Percentiles rank a stretch among this genome's conserved stretches.
phyloP scores from a whole-genome alignment of 441 rosid genomes.

The Manihot esculenta region DNA sequence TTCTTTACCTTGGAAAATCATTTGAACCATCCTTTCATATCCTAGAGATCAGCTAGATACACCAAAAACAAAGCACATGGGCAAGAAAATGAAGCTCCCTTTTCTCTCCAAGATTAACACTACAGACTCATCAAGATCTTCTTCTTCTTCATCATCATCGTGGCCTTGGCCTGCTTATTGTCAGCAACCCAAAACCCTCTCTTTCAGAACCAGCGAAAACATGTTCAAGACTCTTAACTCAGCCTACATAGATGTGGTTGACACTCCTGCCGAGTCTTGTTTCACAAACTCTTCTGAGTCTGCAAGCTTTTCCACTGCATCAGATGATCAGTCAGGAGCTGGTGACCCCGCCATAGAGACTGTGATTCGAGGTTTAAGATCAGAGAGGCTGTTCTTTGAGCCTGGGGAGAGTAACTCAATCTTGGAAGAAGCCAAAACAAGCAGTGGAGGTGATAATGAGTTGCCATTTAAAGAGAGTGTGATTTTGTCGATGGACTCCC shows the following conservation, averaged over 20 bases:
- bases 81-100: slow-evolving; percentile 50
- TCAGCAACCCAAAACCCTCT: slow-evolving; percentile 68
- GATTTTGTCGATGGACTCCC: slow-evolving; percentile 58
- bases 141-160: slow-evolving; percentile 20
- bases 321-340: slow-evolving; percentile 29
- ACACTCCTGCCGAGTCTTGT: slow-evolving; percentile 24
- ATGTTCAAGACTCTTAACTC: slow-evolving; percentile 48
- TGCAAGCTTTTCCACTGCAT: slow-evolving; percentile 34
- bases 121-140: neutral
- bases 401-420: slow-evolving; percentile 65
- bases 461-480: slow-evolving; percentile 42
- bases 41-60: neutral
- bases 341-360: slow-evolving; percentile 44
- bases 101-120: slow-evolving; percentile 36
- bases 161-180: slow-evolving; percentile 87
- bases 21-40: neutral
- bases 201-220: slow-evolving; percentile 41
- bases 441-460: neutral
- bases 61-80: slow-evolving; percentile 19
- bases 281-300: slow-evolving; percentile 36
- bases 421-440: slow-evolving; percentile 44
- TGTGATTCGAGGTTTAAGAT: slow-evolving; percentile 54
- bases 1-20: neutral
- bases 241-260: slow-evolving; percentile 27
- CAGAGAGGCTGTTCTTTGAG: slow-evolving; percentile 66